These are phyloP conservation scores for Kernera saxatilis DNA, from an alignment of 345 rosid species.

Conservation along the genomic window DNA sequence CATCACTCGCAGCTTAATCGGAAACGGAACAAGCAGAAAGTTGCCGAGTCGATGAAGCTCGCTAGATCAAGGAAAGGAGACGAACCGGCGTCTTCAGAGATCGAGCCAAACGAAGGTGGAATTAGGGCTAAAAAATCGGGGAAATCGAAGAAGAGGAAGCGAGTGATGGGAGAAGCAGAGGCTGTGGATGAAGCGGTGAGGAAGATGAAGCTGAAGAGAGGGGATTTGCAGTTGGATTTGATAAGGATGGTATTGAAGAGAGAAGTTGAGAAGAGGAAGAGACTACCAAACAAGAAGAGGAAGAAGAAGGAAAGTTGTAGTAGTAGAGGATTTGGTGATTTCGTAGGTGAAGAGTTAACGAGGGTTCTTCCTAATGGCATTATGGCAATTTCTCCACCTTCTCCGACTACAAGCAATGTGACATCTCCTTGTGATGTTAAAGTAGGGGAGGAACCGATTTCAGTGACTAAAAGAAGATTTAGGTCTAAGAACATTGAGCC, in stretches of 20 bases:
- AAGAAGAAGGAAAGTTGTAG: slow-evolving; percentile 29
- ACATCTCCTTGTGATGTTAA: slow-evolving; percentile 60
- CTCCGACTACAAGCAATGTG: slow-evolving; percentile 39
- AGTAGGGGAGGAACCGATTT: slow-evolving; percentile 45
- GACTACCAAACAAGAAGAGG: slow-evolving; percentile 25
- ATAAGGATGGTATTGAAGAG: slow-evolving; percentile 78
- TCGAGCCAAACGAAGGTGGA: slow-evolving; percentile 5
- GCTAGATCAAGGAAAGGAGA: slow-evolving; percentile 36
- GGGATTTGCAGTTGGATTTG: slow-evolving; percentile 65
- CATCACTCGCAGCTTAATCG: slow-evolving; percentile 67
- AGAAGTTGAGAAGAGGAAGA: slow-evolving; percentile 66
- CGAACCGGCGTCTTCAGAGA: slow-evolving; percentile 13
- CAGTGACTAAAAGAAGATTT: slow-evolving; percentile 48
- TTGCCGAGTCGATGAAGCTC: slow-evolving; percentile 55
- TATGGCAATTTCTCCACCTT: slow-evolving; percentile 71
- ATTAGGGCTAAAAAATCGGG: slow-evolving; percentile 53
- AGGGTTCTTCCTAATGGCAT: slow-evolving; percentile 82
- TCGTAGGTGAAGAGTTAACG: slow-evolving; percentile 55
- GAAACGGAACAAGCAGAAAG: slow-evolving; percentile 53
- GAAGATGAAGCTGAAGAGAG: slow-evolving; percentile 61
- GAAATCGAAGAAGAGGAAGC: slow-evolving; percentile 37
- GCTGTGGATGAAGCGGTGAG: slow-evolving; percentile 43
- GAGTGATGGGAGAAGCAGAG: slow-evolving; percentile 40
- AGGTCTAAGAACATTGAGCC: slow-evolving; percentile 90
- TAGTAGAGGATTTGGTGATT: slow-evolving; percentile 29